Evolutionary conservation across 345 rosid genomes (phyloP), one percentile per base, ranked within the genome.

Genomic region (Limnanthes douglasii): DNA sequence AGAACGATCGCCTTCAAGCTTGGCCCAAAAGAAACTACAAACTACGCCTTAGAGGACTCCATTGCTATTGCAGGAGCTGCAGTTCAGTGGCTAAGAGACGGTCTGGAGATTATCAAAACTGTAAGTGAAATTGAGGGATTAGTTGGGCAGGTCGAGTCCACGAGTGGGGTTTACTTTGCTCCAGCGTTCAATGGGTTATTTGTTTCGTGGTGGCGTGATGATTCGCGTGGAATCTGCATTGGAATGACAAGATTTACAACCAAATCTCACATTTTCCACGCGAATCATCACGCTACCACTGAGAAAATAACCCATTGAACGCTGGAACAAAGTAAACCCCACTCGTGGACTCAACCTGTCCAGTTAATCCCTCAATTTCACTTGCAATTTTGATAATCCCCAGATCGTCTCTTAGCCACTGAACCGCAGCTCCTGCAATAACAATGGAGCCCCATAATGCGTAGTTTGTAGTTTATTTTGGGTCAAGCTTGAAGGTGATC

Each of bases 121-220:
- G 92, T 94, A 0, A 66, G 72, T 40, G 98, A 90, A 46, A 66
- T 77, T 0, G 98, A 90, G 56, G 62, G 34, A 0, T 44, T 90
- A 42, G 98, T 95, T 0, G 48, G n/a, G 1, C 26, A 42, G 65
- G 98, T 77, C 11, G 82, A 80, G 0, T 60, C 77, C 4, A 70
- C 92, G 0, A 85, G 90, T 11, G 98, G 98, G 4, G 77, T 90
- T 9, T 84, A 90, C 49, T 90, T 90, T 51, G 95, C 80, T 5
- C 98, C 98, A 9, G 98, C 98, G 3, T 90, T 90, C 25, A 90
- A 79, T 32, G 95, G 92, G 0, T 62, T 90, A 53, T 84, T 90
- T 64, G 94, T 95, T 16, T 95, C 98, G 13, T 77, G 81, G 81
- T 90, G 98, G 98, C 70, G 95, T 15, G 95, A 90, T 45, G 95